These are phyloP conservation scores for Fusarium dimerum DNA, from an alignment of 2,329 filamentous ascomycete genomes.

Conservation along the genomic window DNA sequence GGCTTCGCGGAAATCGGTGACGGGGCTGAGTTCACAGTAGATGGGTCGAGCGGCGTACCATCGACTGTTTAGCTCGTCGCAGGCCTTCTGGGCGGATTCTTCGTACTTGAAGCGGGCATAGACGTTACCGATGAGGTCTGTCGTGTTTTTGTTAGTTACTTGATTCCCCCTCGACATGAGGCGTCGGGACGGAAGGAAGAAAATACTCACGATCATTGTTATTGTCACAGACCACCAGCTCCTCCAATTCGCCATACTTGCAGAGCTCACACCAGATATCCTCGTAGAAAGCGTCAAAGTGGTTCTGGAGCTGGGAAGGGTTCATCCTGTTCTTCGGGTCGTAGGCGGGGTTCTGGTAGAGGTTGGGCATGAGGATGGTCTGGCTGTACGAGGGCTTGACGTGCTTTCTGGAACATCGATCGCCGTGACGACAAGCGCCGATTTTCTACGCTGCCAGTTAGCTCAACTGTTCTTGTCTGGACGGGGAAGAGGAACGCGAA, in stretches of 20 bases:
- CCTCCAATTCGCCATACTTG: constrained; percentile 96
- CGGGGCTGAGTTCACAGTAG: constrained; percentile 95
- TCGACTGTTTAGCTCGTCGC: constrained; percentile 88
- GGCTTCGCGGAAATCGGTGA: constrained; percentile 97
- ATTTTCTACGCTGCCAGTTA: constrained; percentile 73
- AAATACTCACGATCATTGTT: constrained; percentile 85
- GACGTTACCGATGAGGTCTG: constrained; percentile 96
- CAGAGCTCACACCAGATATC: constrained; percentile 99
- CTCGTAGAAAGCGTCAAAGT: constrained; percentile 99
- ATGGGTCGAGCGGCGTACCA: constrained; percentile 98
- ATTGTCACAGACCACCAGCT: constrained; percentile 98
- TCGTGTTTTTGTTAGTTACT: constrained; percentile 23
- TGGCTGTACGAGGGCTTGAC: constrained; percentile 98
- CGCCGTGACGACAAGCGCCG: constrained; percentile 95
- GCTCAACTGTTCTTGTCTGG: neutral
- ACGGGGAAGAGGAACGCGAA: constrained; percentile 11
- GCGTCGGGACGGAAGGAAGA: neutral
- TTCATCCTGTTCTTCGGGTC: constrained; percentile 98
- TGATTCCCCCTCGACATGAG: neutral
- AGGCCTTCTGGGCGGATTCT: constrained; percentile 89
- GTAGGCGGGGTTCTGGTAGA: constrained; percentile 98
- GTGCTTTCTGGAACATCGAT: constrained; percentile 97
- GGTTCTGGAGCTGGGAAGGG: constrained; percentile 91
- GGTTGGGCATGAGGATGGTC: constrained; percentile 95
- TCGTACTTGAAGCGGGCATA: constrained; percentile 99